Base-by-base conservation (phyloP, 257 asterid genomes). In the Sherardia arvensis region DNA sequence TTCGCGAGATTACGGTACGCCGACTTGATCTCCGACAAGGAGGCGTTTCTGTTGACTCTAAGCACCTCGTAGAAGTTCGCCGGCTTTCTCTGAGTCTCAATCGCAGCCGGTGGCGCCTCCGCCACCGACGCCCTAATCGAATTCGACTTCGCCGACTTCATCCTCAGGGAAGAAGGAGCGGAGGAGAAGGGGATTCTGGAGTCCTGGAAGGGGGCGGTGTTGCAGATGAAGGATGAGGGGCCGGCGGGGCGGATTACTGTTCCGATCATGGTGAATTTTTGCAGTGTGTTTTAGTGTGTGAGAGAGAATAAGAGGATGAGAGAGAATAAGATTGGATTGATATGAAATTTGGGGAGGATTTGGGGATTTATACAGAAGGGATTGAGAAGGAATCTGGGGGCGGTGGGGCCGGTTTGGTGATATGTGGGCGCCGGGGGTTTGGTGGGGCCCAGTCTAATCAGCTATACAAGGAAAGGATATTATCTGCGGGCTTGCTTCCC, bases 1-100 rank as follows among this genome's bases (percentile, higher is more conserved):
- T 91, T 91, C 14, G 98, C 98, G 30, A 91, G 83, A 53, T 84
- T 75, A 0, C 96, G 81, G 82, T 91, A 88, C 66, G 98, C 95
- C 69, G 90, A 71, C 61, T 83, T 88, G 81, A 91, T 91, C 82
- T 88, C 96, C 62, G 66, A 73, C 60, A 38, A 79, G n/a, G 95
- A 81, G 0, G 96, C 95, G 77, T 78, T 79, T n/a, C 56, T 71
- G 73, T 66, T 83, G 49, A 88, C 87, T 20, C 81, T 79, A 14
- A 88, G 87, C 26, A 91, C 90, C 65, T 84, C 87, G 78, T 91
- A 91, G 18, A 83, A 80, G 69, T 82, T 81, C 67, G 30, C 59
- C 28, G 72, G 61, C 61, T 58, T 69, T 28, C 53, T 75, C 36
- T 45, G 64, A 26, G 45, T 74, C 45, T 64, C 74, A 61, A 73